Conservation (phyloP, 495 filamentous ascomycete species). For the Thermothielavioides terrestris region DNA sequence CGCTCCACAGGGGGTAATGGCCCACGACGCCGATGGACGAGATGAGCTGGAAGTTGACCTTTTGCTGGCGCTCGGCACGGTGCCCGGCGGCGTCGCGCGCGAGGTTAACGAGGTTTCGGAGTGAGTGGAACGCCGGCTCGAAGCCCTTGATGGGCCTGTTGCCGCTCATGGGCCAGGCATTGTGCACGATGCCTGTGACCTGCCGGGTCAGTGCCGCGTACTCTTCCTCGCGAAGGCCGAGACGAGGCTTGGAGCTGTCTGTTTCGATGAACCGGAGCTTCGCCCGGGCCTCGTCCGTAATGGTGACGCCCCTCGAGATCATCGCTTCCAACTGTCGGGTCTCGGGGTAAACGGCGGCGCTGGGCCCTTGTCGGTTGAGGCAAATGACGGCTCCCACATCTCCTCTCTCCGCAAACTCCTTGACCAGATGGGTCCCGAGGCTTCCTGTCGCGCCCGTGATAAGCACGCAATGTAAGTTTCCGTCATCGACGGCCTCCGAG, state of each 20-base stretch:
- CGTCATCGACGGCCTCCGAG: not conserved
- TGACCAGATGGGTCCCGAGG: constrained; percentile 42
- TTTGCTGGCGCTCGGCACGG: constrained; percentile 15
- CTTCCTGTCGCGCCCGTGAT: constrained; percentile 47
- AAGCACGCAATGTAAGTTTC: constrained; percentile 22
- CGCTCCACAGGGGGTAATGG: constrained; percentile 27
- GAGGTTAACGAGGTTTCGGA: constrained; percentile 42
- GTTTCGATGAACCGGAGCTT: constrained; percentile 43
- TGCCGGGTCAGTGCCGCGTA: constrained; percentile 31
- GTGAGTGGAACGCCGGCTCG: constrained; percentile 41
- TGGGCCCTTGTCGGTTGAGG: constrained; percentile 41
- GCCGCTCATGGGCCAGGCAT: constrained; percentile 49
- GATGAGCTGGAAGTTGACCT: constrained; percentile 43
- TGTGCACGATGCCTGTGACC: constrained; percentile 50
- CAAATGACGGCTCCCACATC: constrained; percentile 36
- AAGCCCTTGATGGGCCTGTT: constrained; percentile 36
- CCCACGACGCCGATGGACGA: constrained; percentile 49
- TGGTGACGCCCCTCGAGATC: not conserved
- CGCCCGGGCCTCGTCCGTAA: not conserved
- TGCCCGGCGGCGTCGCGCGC: constrained; percentile 25
- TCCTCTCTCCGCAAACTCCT: constrained; percentile 23
- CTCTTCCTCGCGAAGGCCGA: constrained; percentile 36
- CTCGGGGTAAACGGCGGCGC: not conserved
- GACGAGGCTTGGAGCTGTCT: constrained; percentile 34
- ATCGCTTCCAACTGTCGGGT: not conserved